phyloP scores from a whole-genome alignment of 2,329 filamentous ascomycete genomes.

The Tympanopsis confertula region DNA sequence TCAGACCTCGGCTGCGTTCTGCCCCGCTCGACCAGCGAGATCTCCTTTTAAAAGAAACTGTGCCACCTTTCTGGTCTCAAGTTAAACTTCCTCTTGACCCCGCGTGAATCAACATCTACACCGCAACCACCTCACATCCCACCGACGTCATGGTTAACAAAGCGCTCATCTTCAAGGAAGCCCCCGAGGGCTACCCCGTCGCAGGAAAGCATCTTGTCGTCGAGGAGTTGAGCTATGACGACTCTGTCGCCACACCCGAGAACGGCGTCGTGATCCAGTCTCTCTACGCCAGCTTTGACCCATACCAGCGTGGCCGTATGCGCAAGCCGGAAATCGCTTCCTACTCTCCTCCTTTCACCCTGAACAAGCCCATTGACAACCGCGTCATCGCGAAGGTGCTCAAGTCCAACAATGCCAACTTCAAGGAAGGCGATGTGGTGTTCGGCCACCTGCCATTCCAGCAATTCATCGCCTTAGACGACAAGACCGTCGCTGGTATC shows the following conservation, averaged over 20 bases:
- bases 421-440: conserved; percentile 57
- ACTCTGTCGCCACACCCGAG: conserved; percentile 42
- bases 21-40: too few species aligned
- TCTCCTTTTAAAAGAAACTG: too few species aligned
- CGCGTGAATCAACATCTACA: too few species aligned
- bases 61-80: too few species aligned
- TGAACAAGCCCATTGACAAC: conserved; percentile 55
- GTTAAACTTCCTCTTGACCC: too few species aligned
- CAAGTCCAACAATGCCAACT: conserved; percentile 53
- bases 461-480: conserved; percentile 52
- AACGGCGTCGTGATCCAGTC: conserved; percentile 62
- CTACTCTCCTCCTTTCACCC: conserved; percentile 50
- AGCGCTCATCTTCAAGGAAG: conserved; percentile 59
- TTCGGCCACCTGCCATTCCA: conserved; percentile 44
- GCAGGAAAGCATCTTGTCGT: conserved; percentile 59
- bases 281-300: conserved; percentile 68
- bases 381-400: conserved; percentile 55
- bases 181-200: conserved; percentile 56
- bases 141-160: conserved; percentile 51
- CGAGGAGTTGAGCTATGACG: conserved; percentile 57
- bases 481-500: conserved; percentile 27
- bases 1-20: too few species aligned
- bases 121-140: too few species aligned
- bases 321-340: conserved; percentile 51
- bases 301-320: conserved; percentile 76